These are phyloP conservation scores for Adenanthera pavonina DNA, from an alignment of 306 rosid genomes.

Conservation along the genomic window DNA sequence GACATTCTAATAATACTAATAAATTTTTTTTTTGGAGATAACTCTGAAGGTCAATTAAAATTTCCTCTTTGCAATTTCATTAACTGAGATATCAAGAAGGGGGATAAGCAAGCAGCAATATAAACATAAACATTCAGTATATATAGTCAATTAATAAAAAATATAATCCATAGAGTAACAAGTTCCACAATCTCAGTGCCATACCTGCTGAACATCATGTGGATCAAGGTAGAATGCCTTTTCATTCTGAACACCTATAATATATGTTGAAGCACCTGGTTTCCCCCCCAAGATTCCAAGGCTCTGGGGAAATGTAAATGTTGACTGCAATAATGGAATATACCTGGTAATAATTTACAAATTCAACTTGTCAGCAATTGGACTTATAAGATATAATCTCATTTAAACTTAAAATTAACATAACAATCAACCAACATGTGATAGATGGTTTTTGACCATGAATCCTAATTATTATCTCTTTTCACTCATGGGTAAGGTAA, in stretches of 20 bases:
- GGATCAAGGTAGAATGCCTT: constrained; percentile 96
- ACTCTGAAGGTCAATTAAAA: background rate
- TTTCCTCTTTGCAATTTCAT: background rate
- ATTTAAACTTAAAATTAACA: constrained; percentile 23
- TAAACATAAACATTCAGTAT: constrained; percentile 4
- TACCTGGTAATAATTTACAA: constrained; percentile 63
- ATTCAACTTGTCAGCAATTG: constrained; percentile 32
- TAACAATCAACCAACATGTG: constrained; percentile 22
- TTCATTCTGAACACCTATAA: constrained; percentile 89
- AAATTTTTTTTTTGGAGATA: too few species aligned
- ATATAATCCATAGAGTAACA: constrained; percentile 25
- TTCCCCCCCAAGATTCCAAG: constrained; percentile 96
- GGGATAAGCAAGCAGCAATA: background rate
- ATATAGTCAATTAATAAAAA: background rate
- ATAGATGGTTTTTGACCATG: constrained; percentile 14
- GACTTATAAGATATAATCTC: constrained; percentile 4
- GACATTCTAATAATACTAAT: background rate
- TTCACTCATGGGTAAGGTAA: background rate
- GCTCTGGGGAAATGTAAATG: constrained; percentile 90
- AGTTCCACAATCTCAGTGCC: constrained; percentile 21
- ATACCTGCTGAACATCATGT: constrained; percentile 84
- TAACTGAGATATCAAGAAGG: constrained; percentile 16
- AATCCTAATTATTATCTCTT: background rate
- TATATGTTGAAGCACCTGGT: constrained; percentile 91
- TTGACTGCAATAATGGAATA: constrained; percentile 79